Conservation (phyloP, 805 yeast genomes). For the Jamesozyma jinghongensis region DNA sequence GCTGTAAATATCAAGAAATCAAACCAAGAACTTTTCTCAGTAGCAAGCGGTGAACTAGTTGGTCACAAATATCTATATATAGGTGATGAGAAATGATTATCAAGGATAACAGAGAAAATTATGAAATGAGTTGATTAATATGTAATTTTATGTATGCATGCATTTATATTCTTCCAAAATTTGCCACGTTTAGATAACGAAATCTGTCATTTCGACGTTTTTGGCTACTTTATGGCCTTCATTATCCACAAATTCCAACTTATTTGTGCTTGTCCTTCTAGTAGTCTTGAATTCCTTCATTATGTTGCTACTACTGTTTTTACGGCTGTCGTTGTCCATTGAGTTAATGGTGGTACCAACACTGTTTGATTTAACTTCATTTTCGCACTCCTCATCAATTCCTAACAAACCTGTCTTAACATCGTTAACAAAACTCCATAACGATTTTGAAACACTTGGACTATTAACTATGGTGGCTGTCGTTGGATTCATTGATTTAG, state of each 20-base stretch:
- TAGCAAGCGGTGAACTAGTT: conserved; percentile 14
- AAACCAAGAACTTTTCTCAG: conserved; percentile 16
- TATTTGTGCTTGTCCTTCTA: conserved; percentile 6
- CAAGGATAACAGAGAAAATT: neutral
- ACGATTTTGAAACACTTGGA: conserved; percentile 32
- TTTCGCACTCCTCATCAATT: conserved; percentile 24
- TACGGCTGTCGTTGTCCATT: neutral
- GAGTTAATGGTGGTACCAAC: neutral
- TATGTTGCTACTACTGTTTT: neutral
- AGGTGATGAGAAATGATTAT: conserved; percentile 8
- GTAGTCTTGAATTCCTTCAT: conserved; percentile 12
- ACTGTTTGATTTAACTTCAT: neutral
- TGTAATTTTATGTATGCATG: neutral
- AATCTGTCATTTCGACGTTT: conserved; percentile 9
- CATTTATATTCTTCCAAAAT: too few relatives aligned
- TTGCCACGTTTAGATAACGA: neutral
- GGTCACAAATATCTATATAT: conserved; percentile 22
- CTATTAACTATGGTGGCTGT: conserved; percentile 12
- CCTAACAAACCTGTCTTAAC: conserved; percentile 37
- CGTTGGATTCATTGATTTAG: neutral
- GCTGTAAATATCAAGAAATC: conserved; percentile 17
- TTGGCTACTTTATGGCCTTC: conserved; percentile 1
- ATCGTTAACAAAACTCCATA: conserved; percentile 46
- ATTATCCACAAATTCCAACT: conserved; percentile 8
- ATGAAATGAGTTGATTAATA: neutral